Evolutionary conservation across 1,139 yeast species (phyloP).

Genomic region (Magnusiomyces ingens): DNA sequence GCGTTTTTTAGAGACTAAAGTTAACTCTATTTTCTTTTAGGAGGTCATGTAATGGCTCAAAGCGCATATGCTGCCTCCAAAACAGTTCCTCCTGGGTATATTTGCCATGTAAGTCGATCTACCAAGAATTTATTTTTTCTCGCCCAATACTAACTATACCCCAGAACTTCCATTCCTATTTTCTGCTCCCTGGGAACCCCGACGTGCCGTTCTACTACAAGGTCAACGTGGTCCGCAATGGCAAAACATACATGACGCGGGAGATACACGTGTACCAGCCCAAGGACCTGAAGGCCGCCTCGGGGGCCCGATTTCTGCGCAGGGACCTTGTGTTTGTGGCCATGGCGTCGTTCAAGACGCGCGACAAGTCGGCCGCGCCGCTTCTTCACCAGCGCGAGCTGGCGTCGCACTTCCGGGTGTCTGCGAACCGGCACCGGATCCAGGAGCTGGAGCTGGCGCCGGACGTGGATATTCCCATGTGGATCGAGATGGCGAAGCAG

Average conservation of each 20-base stretch:
- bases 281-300: background rate
- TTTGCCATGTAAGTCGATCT: conserved; percentile 24
- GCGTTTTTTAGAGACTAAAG: background rate
- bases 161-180: conserved; percentile 29
- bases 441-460: conserved; percentile 25
- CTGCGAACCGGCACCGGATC: conserved; percentile 16
- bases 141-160: background rate
- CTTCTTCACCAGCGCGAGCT: conserved; percentile 24
- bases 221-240: conserved; percentile 28
- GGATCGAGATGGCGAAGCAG: conserved; percentile 21
- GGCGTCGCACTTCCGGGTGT: conserved; percentile 18
- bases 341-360: conserved; percentile 27
- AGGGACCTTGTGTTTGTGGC: conserved; percentile 25
- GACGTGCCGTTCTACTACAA: conserved; percentile 29
- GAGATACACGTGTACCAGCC: conserved; percentile 28
- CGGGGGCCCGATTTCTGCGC: conserved; percentile 21
- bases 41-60: conserved; percentile 32
- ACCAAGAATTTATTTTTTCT: too few relatives aligned
- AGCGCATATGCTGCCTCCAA: conserved; percentile 26
- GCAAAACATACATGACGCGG: conserved; percentile 26
- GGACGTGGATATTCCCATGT: conserved; percentile 26
- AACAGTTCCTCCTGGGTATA: conserved; percentile 23
- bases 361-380: conserved; percentile 17
- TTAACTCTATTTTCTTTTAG: conserved; percentile 11
- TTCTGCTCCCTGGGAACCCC: conserved; percentile 28